phyloP scores from a whole-genome alignment of 768 basidiomycete genomes.

The Cystobasidium onofrii region DNA sequence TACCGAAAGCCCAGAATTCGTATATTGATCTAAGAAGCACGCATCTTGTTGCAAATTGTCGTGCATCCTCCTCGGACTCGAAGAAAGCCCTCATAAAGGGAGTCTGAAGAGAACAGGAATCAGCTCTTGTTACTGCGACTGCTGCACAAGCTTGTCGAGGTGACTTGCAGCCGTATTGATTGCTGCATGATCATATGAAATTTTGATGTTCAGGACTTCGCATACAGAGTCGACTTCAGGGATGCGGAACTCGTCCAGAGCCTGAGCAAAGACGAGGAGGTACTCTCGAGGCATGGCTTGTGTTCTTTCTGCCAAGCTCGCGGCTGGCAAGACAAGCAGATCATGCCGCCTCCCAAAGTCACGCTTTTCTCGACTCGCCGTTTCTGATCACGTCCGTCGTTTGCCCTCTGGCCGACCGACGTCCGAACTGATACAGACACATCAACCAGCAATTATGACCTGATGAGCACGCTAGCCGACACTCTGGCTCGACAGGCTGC shows the following conservation, averaged over 20 bases:
- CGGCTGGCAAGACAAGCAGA: background rate
- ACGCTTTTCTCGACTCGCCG: background rate
- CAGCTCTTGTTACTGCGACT: too few relatives aligned
- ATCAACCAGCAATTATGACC: background rate
- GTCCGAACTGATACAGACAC: background rate
- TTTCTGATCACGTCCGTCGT: background rate
- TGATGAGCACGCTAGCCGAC: background rate
- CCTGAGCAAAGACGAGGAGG: slow-evolving; percentile 23
- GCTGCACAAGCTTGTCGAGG: background rate
- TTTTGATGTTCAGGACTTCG: slow-evolving; percentile 15
- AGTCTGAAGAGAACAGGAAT: slow-evolving; percentile 46
- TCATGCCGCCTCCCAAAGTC: background rate
- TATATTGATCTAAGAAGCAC: slow-evolving; percentile 69
- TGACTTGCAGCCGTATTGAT: slow-evolving; percentile 18
- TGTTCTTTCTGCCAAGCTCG: background rate
- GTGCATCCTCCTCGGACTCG: slow-evolving; percentile 63
- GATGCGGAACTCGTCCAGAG: slow-evolving; percentile 5
- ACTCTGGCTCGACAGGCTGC: background rate
- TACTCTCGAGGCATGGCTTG: slow-evolving; percentile 12
- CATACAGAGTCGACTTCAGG: slow-evolving; percentile 3
- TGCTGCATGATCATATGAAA: slow-evolving; percentile 18
- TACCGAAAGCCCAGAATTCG: slow-evolving; percentile 33
- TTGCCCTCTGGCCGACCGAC: background rate
- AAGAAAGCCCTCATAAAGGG: slow-evolving; percentile 70
- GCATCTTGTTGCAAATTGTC: slow-evolving; percentile 64